Percentiles rank a stretch among this genome's conserved stretches.
phyloP scores from a whole-genome alignment of 1,139 yeast genomes.

The Scheffersomyces illinoinensis region DNA sequence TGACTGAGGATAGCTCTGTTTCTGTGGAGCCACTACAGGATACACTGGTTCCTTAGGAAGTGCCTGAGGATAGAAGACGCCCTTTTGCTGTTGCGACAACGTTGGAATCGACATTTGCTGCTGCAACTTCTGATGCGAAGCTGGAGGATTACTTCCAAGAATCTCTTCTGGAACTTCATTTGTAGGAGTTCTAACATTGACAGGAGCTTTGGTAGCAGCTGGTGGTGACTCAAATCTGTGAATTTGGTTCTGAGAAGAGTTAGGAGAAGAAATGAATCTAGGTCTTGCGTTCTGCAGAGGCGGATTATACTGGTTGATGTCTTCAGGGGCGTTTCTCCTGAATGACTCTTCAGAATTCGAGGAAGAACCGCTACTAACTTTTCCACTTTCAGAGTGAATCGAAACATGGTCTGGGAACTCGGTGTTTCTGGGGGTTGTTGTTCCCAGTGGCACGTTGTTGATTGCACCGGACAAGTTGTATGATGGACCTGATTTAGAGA shows the following conservation, averaged over 20 bases:
- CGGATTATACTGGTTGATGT: conserved; percentile 5
- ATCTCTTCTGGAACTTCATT: background rate
- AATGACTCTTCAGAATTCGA: conserved; percentile 17
- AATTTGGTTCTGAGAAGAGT: conserved; percentile 31
- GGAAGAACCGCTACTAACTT: conserved; percentile 19
- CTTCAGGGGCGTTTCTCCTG: conserved; percentile 5
- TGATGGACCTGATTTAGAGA: conserved; percentile 13
- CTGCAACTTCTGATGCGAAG: background rate
- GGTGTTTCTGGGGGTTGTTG: conserved; percentile 12
- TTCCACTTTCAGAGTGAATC: conserved; percentile 30
- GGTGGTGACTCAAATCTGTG: conserved; percentile 14
- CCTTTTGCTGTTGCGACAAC: conserved; percentile 7
- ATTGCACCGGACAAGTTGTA: conserved; percentile 14
- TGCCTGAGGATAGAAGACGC: background rate
- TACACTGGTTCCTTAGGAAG: background rate
- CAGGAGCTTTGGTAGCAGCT: background rate
- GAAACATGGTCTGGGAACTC: conserved; percentile 19
- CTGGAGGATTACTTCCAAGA: background rate
- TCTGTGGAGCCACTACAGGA: conserved; percentile 3
- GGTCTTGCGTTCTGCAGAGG: conserved; percentile 24
- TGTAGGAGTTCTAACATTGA: background rate
- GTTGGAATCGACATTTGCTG: conserved; percentile 5
- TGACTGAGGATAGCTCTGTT: conserved; percentile 1
- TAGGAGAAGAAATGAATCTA: conserved; percentile 37
- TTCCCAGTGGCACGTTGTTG: conserved; percentile 20